phyloP scores from a whole-genome alignment of 163 green algal genomes.

The Picocystis sp. region DNA sequence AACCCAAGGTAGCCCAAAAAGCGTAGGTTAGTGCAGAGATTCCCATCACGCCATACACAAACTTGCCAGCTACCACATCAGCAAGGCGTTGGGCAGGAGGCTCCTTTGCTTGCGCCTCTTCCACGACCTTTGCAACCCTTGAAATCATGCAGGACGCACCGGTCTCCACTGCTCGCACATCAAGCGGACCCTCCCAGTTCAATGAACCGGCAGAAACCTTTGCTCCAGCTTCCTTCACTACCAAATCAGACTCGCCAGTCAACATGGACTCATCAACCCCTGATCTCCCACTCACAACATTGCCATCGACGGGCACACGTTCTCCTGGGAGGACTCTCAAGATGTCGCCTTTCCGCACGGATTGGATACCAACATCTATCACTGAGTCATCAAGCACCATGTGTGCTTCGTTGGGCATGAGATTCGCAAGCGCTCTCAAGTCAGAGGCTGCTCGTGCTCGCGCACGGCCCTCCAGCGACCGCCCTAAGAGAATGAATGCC shows the following conservation, averaged over 20 bases:
- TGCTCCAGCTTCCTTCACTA: conserved; percentile 31
- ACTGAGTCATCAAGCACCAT: conserved; percentile 51
- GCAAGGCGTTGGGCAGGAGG: conserved; percentile 80
- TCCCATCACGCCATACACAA: conserved; percentile 73
- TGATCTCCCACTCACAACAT: conserved; percentile 40
- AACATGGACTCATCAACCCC: conserved; percentile 72
- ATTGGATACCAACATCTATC: conserved; percentile 33
- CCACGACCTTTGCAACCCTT: conserved; percentile 41
- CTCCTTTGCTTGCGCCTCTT: conserved; percentile 55
- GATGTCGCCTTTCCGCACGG: conserved; percentile 37
- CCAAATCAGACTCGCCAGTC: conserved; percentile 60
- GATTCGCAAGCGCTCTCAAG: conserved; percentile 46
- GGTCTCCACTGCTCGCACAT: conserved; percentile 43
- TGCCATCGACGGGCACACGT: conserved; percentile 64
- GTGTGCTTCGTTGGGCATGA: conserved; percentile 56
- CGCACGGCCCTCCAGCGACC: conserved; percentile 60
- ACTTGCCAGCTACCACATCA: conserved; percentile 67
- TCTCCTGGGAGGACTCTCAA: conserved; percentile 61
- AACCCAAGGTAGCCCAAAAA: conserved; percentile 56
- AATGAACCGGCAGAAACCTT: conserved; percentile 65
- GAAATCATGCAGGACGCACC: conserved; percentile 46
- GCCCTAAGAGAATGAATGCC: conserved; percentile 84
- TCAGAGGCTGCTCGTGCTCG: conserved; percentile 31
- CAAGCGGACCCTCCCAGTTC: conserved; percentile 58
- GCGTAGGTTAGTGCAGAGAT: conserved; percentile 53